Base-by-base conservation (phyloP, 768 basidiomycete genomes). In the Boletus tylopilopsis region DNA sequence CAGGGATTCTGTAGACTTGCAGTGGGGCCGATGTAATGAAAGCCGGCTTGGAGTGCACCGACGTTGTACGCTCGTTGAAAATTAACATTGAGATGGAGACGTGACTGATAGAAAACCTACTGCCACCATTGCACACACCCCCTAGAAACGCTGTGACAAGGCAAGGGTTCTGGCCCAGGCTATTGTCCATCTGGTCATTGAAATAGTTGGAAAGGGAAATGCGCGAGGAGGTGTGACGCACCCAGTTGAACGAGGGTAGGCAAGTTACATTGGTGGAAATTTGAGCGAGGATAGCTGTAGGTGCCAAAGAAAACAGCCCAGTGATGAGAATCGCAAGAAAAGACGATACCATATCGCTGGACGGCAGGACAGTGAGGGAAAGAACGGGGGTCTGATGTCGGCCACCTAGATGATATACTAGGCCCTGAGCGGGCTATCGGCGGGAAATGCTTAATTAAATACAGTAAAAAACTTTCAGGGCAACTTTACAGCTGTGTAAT, bases 141-240 rank as follows among this genome's bases (percentile, higher is more conserved):
- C 74, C 57, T 2, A 79, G 60, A 34, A 70, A 72, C 2, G 77
- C 71, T 12, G 76, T 64, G 19, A 80, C 62, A 18, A 69, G 35
- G 53, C 78, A 80, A n/a, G 78, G 76, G 19, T 64, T 75, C 51
- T 80, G 72, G 39, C 63, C 61, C 45, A 69, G 68, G 22, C 76
- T 76, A 49, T 81, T 81, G 42, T 42, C 16, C 66, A 69, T 66
- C 66, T 67, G 21, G 13, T 27, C 46, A 34, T 29, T 4, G 24
- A 39, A 45, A 40, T 13, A 35, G 10, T 12, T 53, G 30, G 13
- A 49, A n/a, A 24, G 29, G 8, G 34, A 40, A 19, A 35, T 15
- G 16, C 3, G 12, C 15, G 30, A 22, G 33, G 9, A 18, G 25
- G 18, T n/a, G 18, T 15, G 11, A 45, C 67, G 11, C 42, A 67